A percentile compares a stretch with the other conserved stretches of the same genome.
Evolutionary conservation across 2,329 filamentous ascomycete genomes (phyloP).

Genomic region (Trichoderma koningii): DNA sequence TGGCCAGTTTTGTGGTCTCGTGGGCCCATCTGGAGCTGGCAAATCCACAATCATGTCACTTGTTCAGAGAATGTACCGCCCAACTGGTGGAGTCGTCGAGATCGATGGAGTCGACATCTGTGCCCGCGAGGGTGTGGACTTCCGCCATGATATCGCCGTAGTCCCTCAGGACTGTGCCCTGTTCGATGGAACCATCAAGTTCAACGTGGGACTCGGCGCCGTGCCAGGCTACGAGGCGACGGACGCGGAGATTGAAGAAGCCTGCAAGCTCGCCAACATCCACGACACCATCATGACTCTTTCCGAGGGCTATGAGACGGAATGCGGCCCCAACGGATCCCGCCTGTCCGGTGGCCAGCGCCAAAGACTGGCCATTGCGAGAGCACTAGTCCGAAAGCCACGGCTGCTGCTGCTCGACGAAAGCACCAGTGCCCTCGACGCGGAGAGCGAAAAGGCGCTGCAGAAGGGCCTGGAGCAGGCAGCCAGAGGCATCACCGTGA

Average conservation of each 20-base stretch:
- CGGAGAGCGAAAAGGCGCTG: slow-evolving; percentile 66
- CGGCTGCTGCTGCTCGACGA: slow-evolving; percentile 78
- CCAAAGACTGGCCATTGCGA: slow-evolving; percentile 76
- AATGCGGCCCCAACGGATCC: slow-evolving; percentile 70
- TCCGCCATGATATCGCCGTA: slow-evolving; percentile 56
- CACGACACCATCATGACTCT: slow-evolving; percentile 66
- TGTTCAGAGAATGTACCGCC: slow-evolving; percentile 53
- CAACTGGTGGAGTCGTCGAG: slow-evolving; percentile 44
- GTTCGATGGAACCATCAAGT: slow-evolving; percentile 57
- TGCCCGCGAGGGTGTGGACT: slow-evolving; percentile 44
- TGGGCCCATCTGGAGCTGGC: slow-evolving; percentile 66
- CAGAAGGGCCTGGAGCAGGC: slow-evolving; percentile 65
- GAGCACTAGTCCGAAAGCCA: slow-evolving; percentile 71
- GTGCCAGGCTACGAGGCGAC: slow-evolving; percentile 57
- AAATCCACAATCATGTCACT: slow-evolving; percentile 67
- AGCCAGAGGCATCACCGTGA: slow-evolving; percentile 55
- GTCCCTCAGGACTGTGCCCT: slow-evolving; percentile 61
- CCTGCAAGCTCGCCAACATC: slow-evolving; percentile 69
- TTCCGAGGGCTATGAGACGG: slow-evolving; percentile 66
- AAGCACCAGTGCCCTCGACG: slow-evolving; percentile 76
- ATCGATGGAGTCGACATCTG: slow-evolving; percentile 53
- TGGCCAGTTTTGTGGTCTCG: slow-evolving; percentile 64
- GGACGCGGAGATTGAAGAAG: slow-evolving; percentile 64
- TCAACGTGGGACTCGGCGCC: slow-evolving; percentile 59
- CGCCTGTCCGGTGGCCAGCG: slow-evolving; percentile 77